Conservation (phyloP, 2,329 filamentous ascomycete genomes). For the Monilinia aucupariae region DNA sequence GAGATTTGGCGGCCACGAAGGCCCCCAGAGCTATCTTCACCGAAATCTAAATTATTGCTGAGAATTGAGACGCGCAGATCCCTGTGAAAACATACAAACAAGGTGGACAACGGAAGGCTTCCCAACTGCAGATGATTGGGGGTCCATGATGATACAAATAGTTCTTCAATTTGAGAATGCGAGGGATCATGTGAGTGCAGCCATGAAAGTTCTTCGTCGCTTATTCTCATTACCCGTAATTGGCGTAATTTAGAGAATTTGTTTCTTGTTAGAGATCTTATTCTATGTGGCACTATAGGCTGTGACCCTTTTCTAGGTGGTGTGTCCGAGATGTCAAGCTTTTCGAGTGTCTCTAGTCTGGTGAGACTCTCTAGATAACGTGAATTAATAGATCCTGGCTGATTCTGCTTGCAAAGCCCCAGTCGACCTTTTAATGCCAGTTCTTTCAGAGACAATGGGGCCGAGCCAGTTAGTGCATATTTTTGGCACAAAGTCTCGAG, state of each 20-base stretch:
- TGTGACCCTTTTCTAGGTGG: not conserved
- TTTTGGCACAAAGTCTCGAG: not conserved
- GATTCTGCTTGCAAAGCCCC: not conserved
- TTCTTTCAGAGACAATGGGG: not conserved
- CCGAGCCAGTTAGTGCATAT: not conserved
- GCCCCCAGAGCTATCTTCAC: too few relatives aligned
- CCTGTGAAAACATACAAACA: not conserved
- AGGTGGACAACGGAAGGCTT: not conserved
- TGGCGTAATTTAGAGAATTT: not conserved
- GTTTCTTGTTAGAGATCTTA: not conserved
- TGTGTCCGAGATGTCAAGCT: not conserved
- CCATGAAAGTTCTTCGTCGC: not conserved
- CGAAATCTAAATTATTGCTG: not conserved
- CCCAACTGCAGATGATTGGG: not conserved
- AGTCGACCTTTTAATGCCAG: not conserved
- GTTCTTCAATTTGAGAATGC: not conserved
- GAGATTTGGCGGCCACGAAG: not conserved
- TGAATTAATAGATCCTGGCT: not conserved
- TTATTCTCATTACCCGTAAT: not conserved
- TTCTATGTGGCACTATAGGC: not conserved
- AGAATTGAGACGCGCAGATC: not conserved
- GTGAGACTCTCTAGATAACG: not conserved
- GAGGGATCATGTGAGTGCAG: not conserved
- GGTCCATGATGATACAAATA: not conserved
- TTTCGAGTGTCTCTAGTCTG: not conserved